A percentile compares a stretch with the other conserved stretches of the same genome.
phyloP scores from a whole-genome alignment of 352 stramenopile genomes.

The Phytophthora uliginosa region DNA sequence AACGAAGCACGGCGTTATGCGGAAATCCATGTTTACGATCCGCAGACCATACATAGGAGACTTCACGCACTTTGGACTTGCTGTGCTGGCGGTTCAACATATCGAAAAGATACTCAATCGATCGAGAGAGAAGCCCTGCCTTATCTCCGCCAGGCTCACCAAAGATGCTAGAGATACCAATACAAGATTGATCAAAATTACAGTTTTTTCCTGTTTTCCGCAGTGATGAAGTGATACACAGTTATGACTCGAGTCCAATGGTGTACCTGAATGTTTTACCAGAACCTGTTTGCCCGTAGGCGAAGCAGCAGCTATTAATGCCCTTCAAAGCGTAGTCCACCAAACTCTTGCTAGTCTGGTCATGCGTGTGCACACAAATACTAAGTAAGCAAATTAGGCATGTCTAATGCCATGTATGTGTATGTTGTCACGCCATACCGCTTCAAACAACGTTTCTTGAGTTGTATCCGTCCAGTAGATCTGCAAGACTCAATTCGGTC shows the following conservation, averaged over 20 bases:
- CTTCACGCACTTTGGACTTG: slow-evolving; percentile 58
- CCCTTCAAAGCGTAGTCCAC: slow-evolving; percentile 93
- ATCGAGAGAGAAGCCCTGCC: slow-evolving; percentile 88
- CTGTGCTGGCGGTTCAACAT: slow-evolving; percentile 75
- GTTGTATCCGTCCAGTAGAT: slow-evolving; percentile 88
- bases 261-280: slow-evolving; percentile 86
- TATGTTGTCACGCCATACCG: slow-evolving; percentile 34
- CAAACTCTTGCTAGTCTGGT: slow-evolving; percentile 83
- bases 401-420: not conserved
- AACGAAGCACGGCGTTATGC: not conserved
- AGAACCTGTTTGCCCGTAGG: slow-evolving; percentile 91
- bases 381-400: not conserved
- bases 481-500: slow-evolving; percentile 23
- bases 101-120: slow-evolving; percentile 92
- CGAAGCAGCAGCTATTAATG: slow-evolving; percentile 96
- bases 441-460: slow-evolving; percentile 77
- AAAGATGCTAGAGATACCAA: slow-evolving; percentile 77
- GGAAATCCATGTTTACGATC: not conserved
- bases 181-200: not conserved
- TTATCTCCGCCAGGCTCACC: slow-evolving; percentile 83
- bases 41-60: not conserved
- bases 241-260: not conserved
- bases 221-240: not conserved
- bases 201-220: not conserved
- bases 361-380: not conserved